Evolutionary conservation across 2,329 filamentous ascomycete species (phyloP).

Genomic region (Hypoxylon sp.): DNA sequence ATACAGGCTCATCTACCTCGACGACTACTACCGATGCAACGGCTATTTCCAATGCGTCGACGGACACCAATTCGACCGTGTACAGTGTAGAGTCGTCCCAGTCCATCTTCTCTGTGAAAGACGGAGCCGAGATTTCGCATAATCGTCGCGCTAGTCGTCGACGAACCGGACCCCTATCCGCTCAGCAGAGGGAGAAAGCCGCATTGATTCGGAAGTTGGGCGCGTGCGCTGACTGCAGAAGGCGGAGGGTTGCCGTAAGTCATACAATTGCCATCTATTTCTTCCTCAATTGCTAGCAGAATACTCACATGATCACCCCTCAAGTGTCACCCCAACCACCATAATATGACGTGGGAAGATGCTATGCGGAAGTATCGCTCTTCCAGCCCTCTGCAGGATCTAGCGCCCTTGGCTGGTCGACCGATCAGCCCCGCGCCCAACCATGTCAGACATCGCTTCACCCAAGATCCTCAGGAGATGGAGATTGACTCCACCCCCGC

Average conservation of each 20-base stretch:
- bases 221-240: constrained; percentile 64
- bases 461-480: constrained; percentile 62
- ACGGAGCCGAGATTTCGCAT: constrained; percentile 62
- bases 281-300: constrained; percentile 10
- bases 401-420: constrained; percentile 54
- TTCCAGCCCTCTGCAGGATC: constrained; percentile 62
- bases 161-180: constrained; percentile 66
- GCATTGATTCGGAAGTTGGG: constrained; percentile 68
- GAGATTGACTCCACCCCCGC: constrained; percentile 58
- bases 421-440: constrained; percentile 58
- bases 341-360: constrained; percentile 69
- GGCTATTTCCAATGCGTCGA: constrained; percentile 48
- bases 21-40: constrained; percentile 57
- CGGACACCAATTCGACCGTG: constrained; percentile 59
- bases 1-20: constrained; percentile 63
- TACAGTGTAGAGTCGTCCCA: constrained; percentile 64
- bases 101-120: constrained; percentile 64
- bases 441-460: constrained; percentile 51
- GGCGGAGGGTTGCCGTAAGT: constrained; percentile 67
- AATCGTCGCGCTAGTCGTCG: constrained; percentile 64
- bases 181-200: constrained; percentile 66
- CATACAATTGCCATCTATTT: constrained; percentile 20
- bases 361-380: constrained; percentile 63
- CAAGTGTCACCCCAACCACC: constrained; percentile 67
- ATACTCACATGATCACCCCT: constrained; percentile 40